Base-by-base conservation (phyloP, 2,329 filamentous ascomycete species). In the Scedosporium aurantiacum region DNA sequence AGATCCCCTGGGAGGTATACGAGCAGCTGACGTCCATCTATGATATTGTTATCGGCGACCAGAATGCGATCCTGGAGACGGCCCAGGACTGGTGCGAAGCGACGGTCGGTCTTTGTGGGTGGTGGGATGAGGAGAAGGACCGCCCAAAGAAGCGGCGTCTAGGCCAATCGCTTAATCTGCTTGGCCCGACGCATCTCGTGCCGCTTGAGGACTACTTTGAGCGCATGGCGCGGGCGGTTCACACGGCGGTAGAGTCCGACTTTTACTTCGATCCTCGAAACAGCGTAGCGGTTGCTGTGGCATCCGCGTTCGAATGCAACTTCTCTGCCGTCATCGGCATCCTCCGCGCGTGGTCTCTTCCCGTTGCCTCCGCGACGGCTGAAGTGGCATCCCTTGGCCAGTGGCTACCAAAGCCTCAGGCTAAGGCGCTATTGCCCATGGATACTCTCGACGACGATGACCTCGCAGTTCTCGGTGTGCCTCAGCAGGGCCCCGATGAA, bases 91-190 rank as follows among this genome's bases (percentile, higher is more conserved):
- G 93, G 93, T 85, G 93, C 59, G 93, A 97, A 75, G 92, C 91
- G 0, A 89, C 87, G 0, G 76, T 97, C 63, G 89, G 87, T 1
- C 76, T 97, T 58, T 86, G 92, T 37, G 86, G 89, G 5, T 97
- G 93, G 93, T 96, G 92, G 91, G 88, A 96, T 69, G 90, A 94
- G 90, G 88, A 96, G 69, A 90, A 94, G 63, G 82, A 83, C n/a
- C 83, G 85, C 63, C 71, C 71, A 65, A 55, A 54, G 58, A 60
- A 54, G 47, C 78, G 72, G 58, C 74, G 73, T 63, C 69, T 74
- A 21, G 70, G 72, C 62, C 67, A 76, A 41, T 75, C 77, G 18
- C 27, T 61, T 40, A 54, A 63, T 27, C 41, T 54, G 41, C 62
- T 62, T 45, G 57, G 60, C 50, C 41, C 56, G 12, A 57, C 60